Base-by-base conservation (phyloP, 176 grass and related monocot genomes). In the Oryza meridionalis region DNA sequence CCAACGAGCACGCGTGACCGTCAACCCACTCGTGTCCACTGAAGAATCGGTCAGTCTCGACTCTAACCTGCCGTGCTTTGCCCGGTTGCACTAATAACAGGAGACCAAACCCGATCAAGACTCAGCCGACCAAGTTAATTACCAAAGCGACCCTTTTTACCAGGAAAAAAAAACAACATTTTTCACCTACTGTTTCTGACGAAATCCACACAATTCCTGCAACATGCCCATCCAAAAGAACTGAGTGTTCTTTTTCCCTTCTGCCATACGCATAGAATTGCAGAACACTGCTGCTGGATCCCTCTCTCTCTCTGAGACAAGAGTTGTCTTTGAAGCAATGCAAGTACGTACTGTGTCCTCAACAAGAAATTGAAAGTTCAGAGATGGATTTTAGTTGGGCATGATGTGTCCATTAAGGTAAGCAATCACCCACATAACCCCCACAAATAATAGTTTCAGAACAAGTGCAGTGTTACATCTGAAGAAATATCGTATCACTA, bases 1-100 rank as follows among this genome's bases (percentile, higher is more conserved):
- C 35, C 35, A 37, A 37, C 35, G 5, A 37, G 35, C 35, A 37
- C 35, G 35, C 35, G 35, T 6, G 43, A 12, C 16, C 38, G 53
- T 50, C 65, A 15, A 61, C 74, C 44, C 38, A 6, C 49, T 11
- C 1, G 31, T 21, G n/a, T 35, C 26, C 24, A 21, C 76, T 44
- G 50, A 51, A 25, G 43, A 38, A 21, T 76, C 9, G 62, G 62
- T 45, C 47, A 32, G 24, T 12, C 76, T 7, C 3, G 70, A 49
- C 81, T n/a, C 73, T 13, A 22, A 2, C 24, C 61, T 59, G 71
- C 71, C 49, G 64, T 77, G 74, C 47, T 58, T 58, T 25, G 50
- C 7, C 73, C 55, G 46, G 22, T 3, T 38, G 45, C 64, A 32
- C 73, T 64, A 29, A 61, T 22, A 21, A 15, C 22, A 74, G 25